Evolutionary conservation across 2,329 filamentous ascomycete genomes (phyloP).

Genomic region (Colletotrichum sojae): DNA sequence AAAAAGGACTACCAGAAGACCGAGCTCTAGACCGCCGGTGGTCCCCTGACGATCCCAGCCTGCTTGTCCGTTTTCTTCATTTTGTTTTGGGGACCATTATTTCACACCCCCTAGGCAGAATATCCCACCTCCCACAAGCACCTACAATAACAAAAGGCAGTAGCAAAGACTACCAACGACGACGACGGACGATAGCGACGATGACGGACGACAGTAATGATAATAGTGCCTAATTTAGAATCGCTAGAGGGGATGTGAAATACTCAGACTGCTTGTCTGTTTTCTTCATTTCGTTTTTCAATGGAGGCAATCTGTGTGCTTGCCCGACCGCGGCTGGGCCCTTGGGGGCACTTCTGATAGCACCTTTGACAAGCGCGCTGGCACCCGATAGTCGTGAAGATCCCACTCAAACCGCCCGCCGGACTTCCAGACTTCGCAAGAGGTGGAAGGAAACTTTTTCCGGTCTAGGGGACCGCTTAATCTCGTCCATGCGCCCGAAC

Average conservation of each 20-base stretch:
- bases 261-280: not conserved
- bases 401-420: constrained; percentile 2
- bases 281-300: too few species aligned
- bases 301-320: too few species aligned
- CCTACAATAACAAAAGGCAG: too few species aligned
- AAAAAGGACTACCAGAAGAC: not conserved
- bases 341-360: not conserved
- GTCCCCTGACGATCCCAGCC: constrained; percentile 21
- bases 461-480: not conserved
- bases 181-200: too few species aligned
- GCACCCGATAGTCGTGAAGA: constrained; percentile 12
- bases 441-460: not conserved
- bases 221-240: too few species aligned
- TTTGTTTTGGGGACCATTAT: too few species aligned
- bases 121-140: too few species aligned
- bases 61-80: not conserved
- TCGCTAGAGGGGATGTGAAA: too few species aligned
- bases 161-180: too few species aligned
- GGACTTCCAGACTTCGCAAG: not conserved
- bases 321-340: constrained; percentile 10
- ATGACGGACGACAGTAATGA: too few species aligned
- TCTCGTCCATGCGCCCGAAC: not conserved
- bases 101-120: too few species aligned
- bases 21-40: constrained; percentile 1
- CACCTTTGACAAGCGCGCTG: constrained; percentile 13